Conservation (phyloP, 176 grass and related monocot genomes). For the Triticum dicoccoides region DNA sequence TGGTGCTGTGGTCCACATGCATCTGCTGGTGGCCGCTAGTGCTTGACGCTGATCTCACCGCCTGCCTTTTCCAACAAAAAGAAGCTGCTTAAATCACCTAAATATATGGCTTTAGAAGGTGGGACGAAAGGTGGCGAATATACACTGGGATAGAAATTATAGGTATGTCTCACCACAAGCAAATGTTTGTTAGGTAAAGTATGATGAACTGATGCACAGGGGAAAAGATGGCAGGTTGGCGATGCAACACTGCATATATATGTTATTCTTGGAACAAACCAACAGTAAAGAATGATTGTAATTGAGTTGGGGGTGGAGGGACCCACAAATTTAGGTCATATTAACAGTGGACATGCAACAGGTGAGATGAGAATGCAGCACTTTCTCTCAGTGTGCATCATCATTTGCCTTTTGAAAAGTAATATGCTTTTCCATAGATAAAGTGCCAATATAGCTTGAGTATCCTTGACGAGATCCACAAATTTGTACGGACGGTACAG, state of each 20-base stretch:
- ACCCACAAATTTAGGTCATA: neutral
- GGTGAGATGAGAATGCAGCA: slow-evolving; percentile 18
- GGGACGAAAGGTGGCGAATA: slow-evolving; percentile 31
- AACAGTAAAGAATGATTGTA: neutral
- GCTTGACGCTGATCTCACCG: slow-evolving; percentile 34
- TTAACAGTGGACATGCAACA: slow-evolving; percentile 20
- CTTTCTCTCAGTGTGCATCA: slow-evolving; percentile 49
- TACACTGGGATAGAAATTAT: slow-evolving; percentile 23
- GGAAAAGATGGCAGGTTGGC: neutral
- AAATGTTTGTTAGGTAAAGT: slow-evolving; percentile 49
- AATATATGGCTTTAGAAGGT: slow-evolving; percentile 34
- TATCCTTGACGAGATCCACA: slow-evolving; percentile 40
- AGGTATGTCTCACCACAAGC: slow-evolving; percentile 33
- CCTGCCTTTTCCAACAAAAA: slow-evolving; percentile 40
- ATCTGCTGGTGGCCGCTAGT: slow-evolving; percentile 26
- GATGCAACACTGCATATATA: neutral
- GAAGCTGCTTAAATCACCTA: slow-evolving; percentile 11
- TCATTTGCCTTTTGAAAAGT: slow-evolving; percentile 50
- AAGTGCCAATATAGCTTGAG: slow-evolving; percentile 32
- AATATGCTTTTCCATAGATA: slow-evolving; percentile 28
- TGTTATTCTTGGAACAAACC: neutral
- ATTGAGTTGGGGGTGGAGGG: neutral
- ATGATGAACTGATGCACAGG: neutral
- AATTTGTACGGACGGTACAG: slow-evolving; percentile 29
- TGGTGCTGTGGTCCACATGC: slow-evolving; percentile 29